These are phyloP conservation scores for Rhynchospora tenuis DNA, from an alignment of 176 grass and related monocot species.

Conservation along the genomic window DNA sequence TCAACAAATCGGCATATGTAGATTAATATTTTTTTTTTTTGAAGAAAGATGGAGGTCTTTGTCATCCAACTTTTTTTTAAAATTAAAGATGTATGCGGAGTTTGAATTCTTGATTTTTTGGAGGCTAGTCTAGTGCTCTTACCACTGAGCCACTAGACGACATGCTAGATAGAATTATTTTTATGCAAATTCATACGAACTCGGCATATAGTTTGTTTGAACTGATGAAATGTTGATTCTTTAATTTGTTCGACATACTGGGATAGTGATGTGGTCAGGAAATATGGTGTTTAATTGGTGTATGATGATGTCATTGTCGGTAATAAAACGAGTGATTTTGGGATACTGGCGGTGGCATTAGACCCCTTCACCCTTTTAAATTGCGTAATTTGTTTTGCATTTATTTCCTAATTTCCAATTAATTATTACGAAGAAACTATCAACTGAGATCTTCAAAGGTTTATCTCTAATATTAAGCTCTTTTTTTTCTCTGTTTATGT, in stretches of 20 bases:
- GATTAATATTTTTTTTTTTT: too few relatives aligned
- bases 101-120: too few relatives aligned
- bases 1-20: too few relatives aligned
- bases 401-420: not conserved
- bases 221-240: not conserved
- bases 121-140: too few relatives aligned
- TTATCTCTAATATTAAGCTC: not conserved
- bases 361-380: not conserved
- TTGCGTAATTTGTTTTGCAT: not conserved
- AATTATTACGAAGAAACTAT: not conserved
- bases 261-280: too few relatives aligned
- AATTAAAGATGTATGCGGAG: too few relatives aligned
- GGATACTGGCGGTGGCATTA: not conserved
- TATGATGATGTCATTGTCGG: not conserved
- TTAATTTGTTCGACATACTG: not conserved
- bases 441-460: not conserved
- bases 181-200: too few relatives aligned
- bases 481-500: not conserved
- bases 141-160: too few relatives aligned
- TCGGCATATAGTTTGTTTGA: too few relatives aligned
- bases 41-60: too few relatives aligned
- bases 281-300: not conserved
- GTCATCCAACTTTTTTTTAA: too few relatives aligned
- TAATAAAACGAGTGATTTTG: not conserved
- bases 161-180: too few relatives aligned